Evolutionary conservation across 108 stramenopile species (phyloP).

Genomic region (Skeletonema menzelii): DNA sequence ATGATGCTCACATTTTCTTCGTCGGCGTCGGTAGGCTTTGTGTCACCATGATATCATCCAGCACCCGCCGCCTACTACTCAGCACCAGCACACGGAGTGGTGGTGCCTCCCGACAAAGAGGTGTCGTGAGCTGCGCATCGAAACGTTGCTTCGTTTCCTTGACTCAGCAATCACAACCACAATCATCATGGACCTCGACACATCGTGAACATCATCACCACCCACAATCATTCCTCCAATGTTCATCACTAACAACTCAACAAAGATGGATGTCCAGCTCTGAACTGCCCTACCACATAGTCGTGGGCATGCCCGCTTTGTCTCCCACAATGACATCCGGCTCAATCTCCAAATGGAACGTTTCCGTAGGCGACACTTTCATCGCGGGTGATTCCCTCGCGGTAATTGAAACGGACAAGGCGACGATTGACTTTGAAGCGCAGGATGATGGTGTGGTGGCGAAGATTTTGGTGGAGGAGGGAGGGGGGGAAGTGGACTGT

Average conservation of each 20-base stretch:
- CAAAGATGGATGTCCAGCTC: slow-evolving; percentile 9
- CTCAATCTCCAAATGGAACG: slow-evolving; percentile 73
- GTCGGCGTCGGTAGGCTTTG: no score
- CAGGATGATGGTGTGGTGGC: slow-evolving; percentile 78
- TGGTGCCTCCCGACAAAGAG: background rate
- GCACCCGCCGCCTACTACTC: background rate
- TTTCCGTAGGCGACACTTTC: slow-evolving; percentile 60
- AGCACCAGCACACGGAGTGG: background rate
- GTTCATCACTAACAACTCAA: background rate
- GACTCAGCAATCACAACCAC: background rate
- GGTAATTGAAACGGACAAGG: slow-evolving; percentile 91
- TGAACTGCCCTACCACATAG: slow-evolving; percentile 51
- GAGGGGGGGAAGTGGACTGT: slow-evolving; percentile 57
- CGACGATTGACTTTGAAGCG: slow-evolving; percentile 85
- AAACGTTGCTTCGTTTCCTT: slow-evolving; percentile 11
- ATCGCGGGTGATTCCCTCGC: slow-evolving; percentile 73
- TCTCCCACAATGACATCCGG: slow-evolving; percentile 85
- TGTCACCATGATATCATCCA: background rate
- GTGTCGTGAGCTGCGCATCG: background rate
- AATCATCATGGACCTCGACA: background rate
- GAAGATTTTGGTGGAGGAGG: slow-evolving; percentile 62
- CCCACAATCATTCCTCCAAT: background rate
- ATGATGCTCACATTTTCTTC: no score
- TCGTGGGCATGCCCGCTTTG: slow-evolving; percentile 92
- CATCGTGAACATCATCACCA: background rate